phyloP scores from a whole-genome alignment of 495 filamentous ascomycete species.

The Hyaloscypha finlandica region DNA sequence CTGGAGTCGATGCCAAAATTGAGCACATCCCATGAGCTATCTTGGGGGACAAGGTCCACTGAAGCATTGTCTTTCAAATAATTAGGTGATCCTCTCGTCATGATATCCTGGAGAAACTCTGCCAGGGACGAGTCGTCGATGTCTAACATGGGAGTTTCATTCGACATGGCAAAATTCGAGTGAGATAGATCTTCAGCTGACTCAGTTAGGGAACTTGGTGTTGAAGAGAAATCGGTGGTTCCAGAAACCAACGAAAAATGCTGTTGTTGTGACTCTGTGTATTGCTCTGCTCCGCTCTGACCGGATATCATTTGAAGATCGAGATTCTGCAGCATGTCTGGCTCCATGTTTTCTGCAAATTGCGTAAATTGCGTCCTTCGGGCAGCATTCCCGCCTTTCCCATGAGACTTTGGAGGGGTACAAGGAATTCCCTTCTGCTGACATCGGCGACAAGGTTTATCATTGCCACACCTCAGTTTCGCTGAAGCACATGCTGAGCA shows the following conservation, averaged over 20 bases:
- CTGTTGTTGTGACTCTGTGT: not conserved
- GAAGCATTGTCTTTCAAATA: not conserved
- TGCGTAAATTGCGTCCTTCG: not conserved
- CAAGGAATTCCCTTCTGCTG: conserved; percentile 29
- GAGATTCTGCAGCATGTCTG: not conserved
- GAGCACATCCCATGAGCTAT: conserved; percentile 34
- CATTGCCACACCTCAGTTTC: conserved; percentile 57
- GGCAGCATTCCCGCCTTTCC: not conserved
- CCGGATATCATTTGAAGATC: not conserved
- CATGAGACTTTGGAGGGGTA: not conserved
- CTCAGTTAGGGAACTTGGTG: not conserved
- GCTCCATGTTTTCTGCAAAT: not conserved
- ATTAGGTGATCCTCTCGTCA: conserved; percentile 7
- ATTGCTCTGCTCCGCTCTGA: not conserved
- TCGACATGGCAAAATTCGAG: not conserved
- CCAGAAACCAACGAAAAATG: not conserved
- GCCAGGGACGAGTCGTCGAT: conserved; percentile 6
- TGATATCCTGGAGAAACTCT: conserved; percentile 17
- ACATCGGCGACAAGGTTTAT: conserved; percentile 56
- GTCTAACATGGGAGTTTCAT: not conserved
- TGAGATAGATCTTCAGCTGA: not conserved
- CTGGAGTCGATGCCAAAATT: conserved; percentile 55
- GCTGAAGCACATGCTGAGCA: conserved; percentile 57
- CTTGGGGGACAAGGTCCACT: conserved; percentile 1
- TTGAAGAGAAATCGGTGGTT: not conserved